Evolutionary conservation across 192 early-diverging fungal genomes (phyloP).

Genomic region (Kickxella alabastrina): DNA sequence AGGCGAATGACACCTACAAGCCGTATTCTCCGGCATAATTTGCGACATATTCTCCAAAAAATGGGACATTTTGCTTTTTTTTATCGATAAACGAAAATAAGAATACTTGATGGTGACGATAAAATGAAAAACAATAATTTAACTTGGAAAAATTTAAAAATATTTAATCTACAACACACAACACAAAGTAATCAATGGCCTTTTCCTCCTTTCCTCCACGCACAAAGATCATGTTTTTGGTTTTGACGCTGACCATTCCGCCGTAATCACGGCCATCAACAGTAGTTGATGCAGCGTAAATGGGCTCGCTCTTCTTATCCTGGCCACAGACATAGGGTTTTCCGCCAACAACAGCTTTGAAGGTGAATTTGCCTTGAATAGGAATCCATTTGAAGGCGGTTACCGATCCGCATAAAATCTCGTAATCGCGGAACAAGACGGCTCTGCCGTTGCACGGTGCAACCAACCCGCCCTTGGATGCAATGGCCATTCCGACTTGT

Average conservation of each 20-base stretch:
- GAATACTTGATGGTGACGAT: background rate
- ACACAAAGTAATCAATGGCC: conserved; percentile 51
- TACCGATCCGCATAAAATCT: conserved; percentile 27
- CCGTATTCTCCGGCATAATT: too few species aligned
- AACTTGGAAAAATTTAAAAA: background rate
- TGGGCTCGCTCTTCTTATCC: conserved; percentile 43
- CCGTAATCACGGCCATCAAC: conserved; percentile 41
- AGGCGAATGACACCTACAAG: too few species aligned
- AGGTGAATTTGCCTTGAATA: conserved; percentile 12
- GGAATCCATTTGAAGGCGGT: conserved; percentile 14
- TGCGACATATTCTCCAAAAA: too few species aligned
- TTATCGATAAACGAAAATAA: background rate
- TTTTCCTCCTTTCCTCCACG: conserved; percentile 53
- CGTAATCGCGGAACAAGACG: conserved; percentile 29
- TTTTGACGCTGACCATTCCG: conserved; percentile 38
- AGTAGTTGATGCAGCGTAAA: conserved; percentile 51
- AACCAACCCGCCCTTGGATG: conserved; percentile 33
- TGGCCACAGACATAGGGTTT: conserved; percentile 13
- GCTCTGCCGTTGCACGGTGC: conserved; percentile 29
- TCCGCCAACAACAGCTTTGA: conserved; percentile 10
- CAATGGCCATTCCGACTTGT: conserved; percentile 34
- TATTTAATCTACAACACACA: too few species aligned
- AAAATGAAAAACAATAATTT: background rate
- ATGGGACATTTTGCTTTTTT: too few species aligned
- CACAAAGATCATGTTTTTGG: conserved; percentile 42